phyloP scores from a whole-genome alignment of 1,284 basidiomycete genomes.

The Irpex rosettiformis region DNA sequence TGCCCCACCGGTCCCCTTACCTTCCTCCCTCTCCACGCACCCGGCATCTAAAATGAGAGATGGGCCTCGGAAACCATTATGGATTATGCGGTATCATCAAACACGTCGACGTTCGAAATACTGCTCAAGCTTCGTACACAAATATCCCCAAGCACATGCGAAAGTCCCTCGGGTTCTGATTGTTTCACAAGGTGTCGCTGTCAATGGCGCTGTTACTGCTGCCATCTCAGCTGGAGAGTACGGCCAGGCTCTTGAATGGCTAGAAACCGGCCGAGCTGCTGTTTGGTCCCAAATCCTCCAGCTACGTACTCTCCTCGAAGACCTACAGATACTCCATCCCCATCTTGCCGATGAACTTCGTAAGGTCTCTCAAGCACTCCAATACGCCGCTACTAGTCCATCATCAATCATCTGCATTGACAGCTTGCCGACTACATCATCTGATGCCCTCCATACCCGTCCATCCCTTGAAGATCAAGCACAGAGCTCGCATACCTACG shows the following conservation, averaged over 20 bases:
- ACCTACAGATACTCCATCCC: no score
- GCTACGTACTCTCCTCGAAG: no score
- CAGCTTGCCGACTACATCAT: neutral
- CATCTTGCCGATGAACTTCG: no score
- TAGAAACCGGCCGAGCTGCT: neutral
- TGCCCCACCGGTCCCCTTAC: neutral
- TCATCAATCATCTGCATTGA: neutral
- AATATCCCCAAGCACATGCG: no score
- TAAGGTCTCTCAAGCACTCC: no score
- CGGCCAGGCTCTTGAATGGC: neutral
- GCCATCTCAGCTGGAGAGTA: neutral
- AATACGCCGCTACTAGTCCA: neutral
- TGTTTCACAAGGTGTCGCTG: no score
- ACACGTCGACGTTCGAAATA: neutral
- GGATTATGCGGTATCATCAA: neutral
- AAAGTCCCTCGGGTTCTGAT: no score
- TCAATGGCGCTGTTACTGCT: neutral
- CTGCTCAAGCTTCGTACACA: neutral
- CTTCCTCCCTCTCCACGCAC: neutral
- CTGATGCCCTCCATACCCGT: no score
- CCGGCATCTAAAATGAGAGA: neutral
- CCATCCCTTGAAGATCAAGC: neutral
- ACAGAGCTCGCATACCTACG: neutral
- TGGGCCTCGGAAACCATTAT: neutral
- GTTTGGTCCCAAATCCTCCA: neutral